phyloP scores from a whole-genome alignment of 495 filamentous ascomycete genomes.

The Neurospora tetraspora region DNA sequence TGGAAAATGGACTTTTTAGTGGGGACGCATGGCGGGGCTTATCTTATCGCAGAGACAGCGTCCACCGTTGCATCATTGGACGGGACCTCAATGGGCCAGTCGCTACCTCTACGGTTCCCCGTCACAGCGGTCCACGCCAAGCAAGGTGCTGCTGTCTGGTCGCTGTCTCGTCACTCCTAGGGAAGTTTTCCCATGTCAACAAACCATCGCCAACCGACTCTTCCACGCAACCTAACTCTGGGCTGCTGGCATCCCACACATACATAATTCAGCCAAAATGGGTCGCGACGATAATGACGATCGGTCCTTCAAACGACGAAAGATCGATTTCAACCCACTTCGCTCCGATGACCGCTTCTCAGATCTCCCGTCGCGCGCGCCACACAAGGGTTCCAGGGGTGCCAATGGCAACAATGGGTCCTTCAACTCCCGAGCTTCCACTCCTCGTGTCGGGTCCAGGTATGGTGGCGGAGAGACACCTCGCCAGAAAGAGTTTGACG shows the following conservation, averaged over 20 bases:
- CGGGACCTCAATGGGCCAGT: not conserved
- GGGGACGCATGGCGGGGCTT: slow-evolving; percentile 22
- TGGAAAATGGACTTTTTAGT: slow-evolving; percentile 25
- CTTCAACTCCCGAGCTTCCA: slow-evolving; percentile 35
- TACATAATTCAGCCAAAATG: slow-evolving; percentile 8
- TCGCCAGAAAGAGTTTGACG: slow-evolving; percentile 44
- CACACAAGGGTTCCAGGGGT: slow-evolving; percentile 1
- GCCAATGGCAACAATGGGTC: slow-evolving; percentile 22
- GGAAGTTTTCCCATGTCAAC: not conserved
- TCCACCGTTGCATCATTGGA: not conserved
- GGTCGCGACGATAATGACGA: slow-evolving; percentile 32
- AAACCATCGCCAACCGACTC: not conserved
- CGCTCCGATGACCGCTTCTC: slow-evolving; percentile 47
- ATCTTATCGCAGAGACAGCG: slow-evolving; percentile 20
- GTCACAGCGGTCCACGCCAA: not conserved
- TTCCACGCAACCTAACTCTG: not conserved
- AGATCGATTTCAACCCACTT: slow-evolving; percentile 47
- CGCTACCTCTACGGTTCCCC: not conserved
- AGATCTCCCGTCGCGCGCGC: slow-evolving; percentile 40
- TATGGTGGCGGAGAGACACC: slow-evolving; percentile 34
- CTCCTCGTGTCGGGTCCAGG: slow-evolving; percentile 34
- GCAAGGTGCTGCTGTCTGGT: not conserved
- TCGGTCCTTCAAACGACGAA: slow-evolving; percentile 50
- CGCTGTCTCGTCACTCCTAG: not conserved
- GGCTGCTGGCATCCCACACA: not conserved